Evolutionary conservation across 192 early-diverging fungal genomes (phyloP).

Genomic region (Backusella tarrabulga): DNA sequence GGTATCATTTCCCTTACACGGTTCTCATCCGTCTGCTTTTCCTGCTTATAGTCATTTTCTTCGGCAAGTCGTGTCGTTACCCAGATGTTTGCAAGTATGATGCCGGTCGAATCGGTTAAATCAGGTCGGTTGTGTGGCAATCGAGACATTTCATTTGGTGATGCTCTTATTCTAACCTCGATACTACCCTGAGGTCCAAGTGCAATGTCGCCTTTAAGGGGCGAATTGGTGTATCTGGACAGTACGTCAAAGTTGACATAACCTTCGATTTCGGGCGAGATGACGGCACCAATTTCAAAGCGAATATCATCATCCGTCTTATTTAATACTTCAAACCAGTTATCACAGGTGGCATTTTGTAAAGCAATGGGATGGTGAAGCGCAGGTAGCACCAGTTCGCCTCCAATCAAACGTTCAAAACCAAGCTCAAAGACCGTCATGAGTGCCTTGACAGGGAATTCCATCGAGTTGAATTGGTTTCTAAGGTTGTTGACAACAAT

Average conservation of each 20-base stretch:
- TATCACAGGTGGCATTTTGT: constrained; percentile 65
- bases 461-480: constrained; percentile 63
- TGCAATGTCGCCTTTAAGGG: constrained; percentile 63
- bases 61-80: constrained; percentile 52
- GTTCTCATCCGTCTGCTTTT: constrained; percentile 10
- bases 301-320: constrained; percentile 72
- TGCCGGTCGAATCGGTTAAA: constrained; percentile 58
- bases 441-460: constrained; percentile 45
- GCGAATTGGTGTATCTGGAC: constrained; percentile 81
- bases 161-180: constrained; percentile 67
- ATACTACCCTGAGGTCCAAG: constrained; percentile 64
- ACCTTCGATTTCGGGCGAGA: constrained; percentile 57
- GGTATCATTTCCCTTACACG: constrained; percentile 63
- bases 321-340: constrained; percentile 82
- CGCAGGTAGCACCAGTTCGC: constrained; percentile 69
- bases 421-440: constrained; percentile 73
- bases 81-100: constrained; percentile 69
- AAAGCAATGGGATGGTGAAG: constrained; percentile 64
- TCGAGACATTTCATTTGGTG: constrained; percentile 59
- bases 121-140: constrained; percentile 54
- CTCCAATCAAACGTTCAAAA: constrained; percentile 66
- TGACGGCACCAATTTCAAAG: constrained; percentile 72
- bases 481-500: constrained; percentile 63
- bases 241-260: constrained; percentile 71
- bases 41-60: constrained; percentile 35